Conservation (phyloP, 306 rosid species). For the Cicer pinnatifidum region DNA sequence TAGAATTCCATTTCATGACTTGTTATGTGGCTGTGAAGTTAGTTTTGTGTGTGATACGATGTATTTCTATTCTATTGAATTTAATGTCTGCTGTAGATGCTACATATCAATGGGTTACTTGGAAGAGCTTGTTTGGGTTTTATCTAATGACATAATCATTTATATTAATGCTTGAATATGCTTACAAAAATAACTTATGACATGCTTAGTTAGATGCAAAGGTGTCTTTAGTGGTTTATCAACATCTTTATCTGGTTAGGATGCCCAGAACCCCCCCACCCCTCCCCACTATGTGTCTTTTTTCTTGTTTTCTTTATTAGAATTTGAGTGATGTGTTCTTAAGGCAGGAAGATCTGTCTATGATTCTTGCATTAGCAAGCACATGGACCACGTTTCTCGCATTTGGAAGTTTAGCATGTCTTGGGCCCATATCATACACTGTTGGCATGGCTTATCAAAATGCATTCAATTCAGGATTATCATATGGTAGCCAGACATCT, state of each 20-base stretch:
- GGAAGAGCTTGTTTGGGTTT: background rate
- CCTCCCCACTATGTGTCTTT: background rate
- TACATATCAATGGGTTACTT: constrained; percentile 7
- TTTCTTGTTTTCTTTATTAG: constrained; percentile 44
- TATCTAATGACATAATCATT: background rate
- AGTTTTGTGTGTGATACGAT: background rate
- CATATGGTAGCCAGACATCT: constrained; percentile 51
- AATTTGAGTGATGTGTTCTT: constrained; percentile 81
- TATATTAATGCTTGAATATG: background rate
- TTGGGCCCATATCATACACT: constrained; percentile 66
- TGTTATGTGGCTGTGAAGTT: background rate
- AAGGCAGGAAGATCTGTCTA: constrained; percentile 96
- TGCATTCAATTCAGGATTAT: constrained; percentile 53
- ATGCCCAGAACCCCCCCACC: no score
- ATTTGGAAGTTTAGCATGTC: constrained; percentile 58
- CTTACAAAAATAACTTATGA: background rate
- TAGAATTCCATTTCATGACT: background rate
- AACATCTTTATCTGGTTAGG: background rate
- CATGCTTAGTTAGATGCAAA: background rate
- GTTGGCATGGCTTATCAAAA: constrained; percentile 61
- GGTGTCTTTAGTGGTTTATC: background rate
- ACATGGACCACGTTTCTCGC: constrained; percentile 76
- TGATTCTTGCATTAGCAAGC: constrained; percentile 80
- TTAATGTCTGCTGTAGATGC: background rate
- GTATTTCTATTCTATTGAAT: constrained; percentile 1